phyloP scores from a whole-genome alignment of 192 early-diverging fungal species.

The Chytriomyces hyalinus region DNA sequence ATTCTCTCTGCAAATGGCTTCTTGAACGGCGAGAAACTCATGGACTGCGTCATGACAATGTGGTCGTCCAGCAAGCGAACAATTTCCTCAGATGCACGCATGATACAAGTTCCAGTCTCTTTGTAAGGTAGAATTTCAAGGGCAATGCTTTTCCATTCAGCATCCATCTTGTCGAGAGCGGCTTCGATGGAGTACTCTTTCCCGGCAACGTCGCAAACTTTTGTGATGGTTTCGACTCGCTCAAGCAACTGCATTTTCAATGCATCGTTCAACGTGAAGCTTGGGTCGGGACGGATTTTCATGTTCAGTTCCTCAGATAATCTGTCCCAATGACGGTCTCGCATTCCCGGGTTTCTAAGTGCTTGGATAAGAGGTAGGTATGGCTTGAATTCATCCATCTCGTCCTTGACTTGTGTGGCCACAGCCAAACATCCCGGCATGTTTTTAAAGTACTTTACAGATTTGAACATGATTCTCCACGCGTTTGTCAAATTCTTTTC shows the following conservation, averaged over 20 bases:
- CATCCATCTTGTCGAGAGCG: conserved; percentile 66
- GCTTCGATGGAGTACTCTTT: conserved; percentile 70
- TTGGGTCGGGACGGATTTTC: conserved; percentile 54
- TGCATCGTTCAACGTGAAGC: conserved; percentile 57
- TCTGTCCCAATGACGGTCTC: conserved; percentile 65
- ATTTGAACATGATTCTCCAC: conserved; percentile 62
- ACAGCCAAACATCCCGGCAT: conserved; percentile 55
- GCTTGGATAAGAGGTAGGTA: conserved; percentile 65
- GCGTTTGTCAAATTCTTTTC: conserved; percentile 63
- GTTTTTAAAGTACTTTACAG: conserved; percentile 62
- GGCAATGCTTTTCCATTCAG: conserved; percentile 59
- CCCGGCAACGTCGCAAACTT: conserved; percentile 64
- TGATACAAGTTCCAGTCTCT: conserved; percentile 65
- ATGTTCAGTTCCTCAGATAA: conserved; percentile 58
- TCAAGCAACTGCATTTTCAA: conserved; percentile 62
- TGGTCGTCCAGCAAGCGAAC: conserved; percentile 63
- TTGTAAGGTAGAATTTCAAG: conserved; percentile 66
- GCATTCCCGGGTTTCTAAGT: conserved; percentile 64
- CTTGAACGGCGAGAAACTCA: conserved; percentile 66
- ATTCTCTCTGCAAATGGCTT: conserved; percentile 66
- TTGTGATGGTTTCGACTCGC: conserved; percentile 59
- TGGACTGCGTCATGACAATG: conserved; percentile 68
- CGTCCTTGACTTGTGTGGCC: conserved; percentile 62
- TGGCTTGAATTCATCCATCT: conserved; percentile 69
- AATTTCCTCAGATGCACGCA: conserved; percentile 66